Base-by-base conservation (phyloP, 352 stramenopile genomes). In the Globisporangium acanthophoron region DNA sequence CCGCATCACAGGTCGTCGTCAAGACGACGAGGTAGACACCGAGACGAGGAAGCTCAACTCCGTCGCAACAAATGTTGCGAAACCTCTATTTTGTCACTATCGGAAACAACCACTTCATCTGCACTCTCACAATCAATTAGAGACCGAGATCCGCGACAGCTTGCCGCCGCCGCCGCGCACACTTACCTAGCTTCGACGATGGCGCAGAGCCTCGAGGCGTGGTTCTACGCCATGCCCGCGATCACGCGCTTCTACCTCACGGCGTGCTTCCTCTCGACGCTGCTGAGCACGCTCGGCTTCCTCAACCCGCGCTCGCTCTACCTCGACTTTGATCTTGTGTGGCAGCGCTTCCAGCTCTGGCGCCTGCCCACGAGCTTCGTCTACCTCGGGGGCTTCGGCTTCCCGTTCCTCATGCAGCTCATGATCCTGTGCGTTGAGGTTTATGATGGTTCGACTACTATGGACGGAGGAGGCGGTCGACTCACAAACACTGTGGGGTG, bases 391-490 rank as follows among this genome's bases (percentile, higher is more conserved):
- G 79, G 78, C 64, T 95, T 95, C 54, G 85, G 80, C 63, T 95
- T 96, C 59, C 75, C 81, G 39, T 95, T 96, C 65, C 81, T 96
- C 68, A 94, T 96, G 78, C 80, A 93, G 58, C 79, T 96, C 56
- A 93, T 96, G 76, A 88, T 96, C 58, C 62, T 96, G 86, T 96
- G 67, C 56, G 78, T 58, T 18, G 40, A 6, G 5, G 13, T 59
- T 24, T 27, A 3, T 55, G 33, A 13, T 40, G 33, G 9, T 31
- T 43, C 18, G 18, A 55, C n/a, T 41, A 58, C 35, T 46, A n/a
- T 48, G 3, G 20, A 37, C 27, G 46, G 15, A 39, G n/a, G 27
- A 58, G 45, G 27, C 8, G 35, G 18, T 31, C 11, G 45, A 29
- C 20, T 46, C 18, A 53, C 33, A 33, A 3, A 20, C 13, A 40